Percentiles rank a stretch among this genome's conserved stretches.
Conservation (phyloP, 257 asterid genomes). For the Verbascum thapsus region DNA sequence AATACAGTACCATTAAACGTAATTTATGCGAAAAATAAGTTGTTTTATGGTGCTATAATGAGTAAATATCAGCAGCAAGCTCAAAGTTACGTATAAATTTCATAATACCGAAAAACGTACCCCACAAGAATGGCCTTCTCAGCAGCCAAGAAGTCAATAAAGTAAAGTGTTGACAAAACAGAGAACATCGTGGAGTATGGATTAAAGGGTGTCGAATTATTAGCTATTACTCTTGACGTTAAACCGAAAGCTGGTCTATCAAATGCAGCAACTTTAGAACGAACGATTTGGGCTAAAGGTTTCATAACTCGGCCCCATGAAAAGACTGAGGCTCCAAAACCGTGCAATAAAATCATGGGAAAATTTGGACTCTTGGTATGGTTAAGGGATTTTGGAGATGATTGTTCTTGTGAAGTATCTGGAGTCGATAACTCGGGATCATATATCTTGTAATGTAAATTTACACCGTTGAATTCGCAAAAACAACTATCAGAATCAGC, state of each 20-base stretch:
- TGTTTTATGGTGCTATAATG: conserved; percentile 4
- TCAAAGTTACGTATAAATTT: background rate
- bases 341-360: conserved; percentile 90
- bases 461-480: conserved; percentile 83
- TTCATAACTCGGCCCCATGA: conserved; percentile 88
- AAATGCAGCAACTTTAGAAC: conserved; percentile 85
- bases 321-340: conserved; percentile 90
- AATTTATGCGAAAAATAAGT: background rate
- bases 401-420: conserved; percentile 34
- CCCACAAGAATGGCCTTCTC: conserved; percentile 86
- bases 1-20: conserved; percentile 2
- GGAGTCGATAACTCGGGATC: conserved; percentile 45
- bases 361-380: conserved; percentile 36
- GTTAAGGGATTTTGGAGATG: conserved; percentile 33
- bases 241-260: conserved; percentile 98
- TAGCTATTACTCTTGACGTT: conserved; percentile 64
- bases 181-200: conserved; percentile 80
- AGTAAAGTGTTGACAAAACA: conserved; percentile 69
- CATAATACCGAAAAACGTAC: conserved; percentile 64
- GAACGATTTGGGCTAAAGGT: conserved; percentile 53
- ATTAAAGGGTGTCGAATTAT: conserved; percentile 54
- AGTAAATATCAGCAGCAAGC: conserved; percentile 23
- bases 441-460: conserved; percentile 81
- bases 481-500: conserved; percentile 90
- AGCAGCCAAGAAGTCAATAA: conserved; percentile 72